Conservation (phyloP, 352 stramenopile species). For the Phytophthora crassamura region DNA sequence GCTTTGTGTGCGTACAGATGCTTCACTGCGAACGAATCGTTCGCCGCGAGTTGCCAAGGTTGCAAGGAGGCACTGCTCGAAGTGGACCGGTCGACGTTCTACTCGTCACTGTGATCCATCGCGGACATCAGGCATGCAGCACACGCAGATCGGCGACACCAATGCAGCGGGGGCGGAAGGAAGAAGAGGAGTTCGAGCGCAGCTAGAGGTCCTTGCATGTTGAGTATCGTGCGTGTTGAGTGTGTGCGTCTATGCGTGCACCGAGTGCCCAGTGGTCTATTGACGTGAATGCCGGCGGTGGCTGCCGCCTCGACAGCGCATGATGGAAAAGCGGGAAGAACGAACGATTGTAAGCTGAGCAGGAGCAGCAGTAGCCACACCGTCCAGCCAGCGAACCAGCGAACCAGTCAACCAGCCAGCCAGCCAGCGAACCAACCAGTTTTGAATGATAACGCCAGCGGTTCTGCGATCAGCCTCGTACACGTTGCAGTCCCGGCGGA, state of each 20-base stretch:
- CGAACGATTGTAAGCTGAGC: background rate
- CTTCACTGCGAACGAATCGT: conserved; percentile 56
- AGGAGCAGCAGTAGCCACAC: too few relatives aligned
- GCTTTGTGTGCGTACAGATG: conserved; percentile 40
- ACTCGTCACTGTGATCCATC: conserved; percentile 24
- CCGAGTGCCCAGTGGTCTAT: conserved; percentile 11
- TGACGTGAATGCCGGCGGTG: conserved; percentile 15
- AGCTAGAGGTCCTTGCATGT: conserved; percentile 32
- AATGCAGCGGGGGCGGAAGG: background rate
- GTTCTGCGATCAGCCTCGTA: conserved; percentile 20
- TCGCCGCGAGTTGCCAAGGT: conserved; percentile 44
- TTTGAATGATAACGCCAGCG: conserved; percentile 28
- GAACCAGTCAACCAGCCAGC: conserved; percentile 5
- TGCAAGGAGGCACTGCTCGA: conserved; percentile 51
- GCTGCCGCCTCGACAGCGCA: background rate
- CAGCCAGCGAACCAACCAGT: conserved; percentile 10
- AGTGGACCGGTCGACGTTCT: conserved; percentile 42
- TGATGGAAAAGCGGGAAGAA: background rate
- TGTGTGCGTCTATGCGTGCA: conserved; percentile 24
- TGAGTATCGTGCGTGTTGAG: conserved; percentile 29
- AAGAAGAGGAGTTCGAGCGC: background rate
- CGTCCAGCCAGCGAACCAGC: background rate
- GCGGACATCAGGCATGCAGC: background rate
- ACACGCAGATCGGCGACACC: background rate
- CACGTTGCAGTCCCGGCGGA: background rate